Percentiles rank a stretch among this genome's conserved stretches.
phyloP scores from a whole-genome alignment of 2,329 filamentous ascomycete genomes.

The Dothistroma pini region DNA sequence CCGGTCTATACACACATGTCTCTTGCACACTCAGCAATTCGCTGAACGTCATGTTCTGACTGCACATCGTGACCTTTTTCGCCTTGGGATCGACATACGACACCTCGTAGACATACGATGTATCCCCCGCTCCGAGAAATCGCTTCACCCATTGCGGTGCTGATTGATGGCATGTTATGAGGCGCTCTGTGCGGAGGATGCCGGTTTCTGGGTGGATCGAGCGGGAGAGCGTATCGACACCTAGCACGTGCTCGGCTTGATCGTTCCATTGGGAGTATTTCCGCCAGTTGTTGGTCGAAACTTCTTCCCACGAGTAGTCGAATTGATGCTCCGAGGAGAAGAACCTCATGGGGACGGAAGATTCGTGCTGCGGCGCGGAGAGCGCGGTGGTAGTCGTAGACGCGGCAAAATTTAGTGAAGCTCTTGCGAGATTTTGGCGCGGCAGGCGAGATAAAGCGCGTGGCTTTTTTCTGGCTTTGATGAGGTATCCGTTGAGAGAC shows the following conservation, averaged over 20 bases:
- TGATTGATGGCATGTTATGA: slow-evolving; percentile 61
- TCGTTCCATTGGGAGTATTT: slow-evolving; percentile 99
- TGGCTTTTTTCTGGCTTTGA: not conserved
- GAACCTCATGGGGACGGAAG: slow-evolving; percentile 70
- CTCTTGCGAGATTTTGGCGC: not conserved
- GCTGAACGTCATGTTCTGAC: slow-evolving; percentile 87
- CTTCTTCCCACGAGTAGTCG: slow-evolving; percentile 98
- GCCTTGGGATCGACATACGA: slow-evolving; percentile 83
- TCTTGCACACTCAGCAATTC: slow-evolving; percentile 91
- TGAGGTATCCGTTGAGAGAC: not conserved
- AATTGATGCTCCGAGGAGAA: slow-evolving; percentile 88
- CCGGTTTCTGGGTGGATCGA: slow-evolving; percentile 60
- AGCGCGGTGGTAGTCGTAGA: not conserved
- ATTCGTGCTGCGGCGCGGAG: slow-evolving; percentile 3
- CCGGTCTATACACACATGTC: slow-evolving; percentile 58
- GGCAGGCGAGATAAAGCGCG: not conserved
- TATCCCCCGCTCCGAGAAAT: slow-evolving; percentile 70
- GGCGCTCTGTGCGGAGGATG: slow-evolving; percentile 68
- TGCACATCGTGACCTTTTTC: slow-evolving; percentile 94
- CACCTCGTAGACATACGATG: slow-evolving; percentile 88
- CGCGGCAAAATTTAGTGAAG: not conserved
- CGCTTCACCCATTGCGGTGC: slow-evolving; percentile 77
- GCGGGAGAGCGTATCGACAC: slow-evolving; percentile 87
- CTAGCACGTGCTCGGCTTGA: slow-evolving; percentile 93
- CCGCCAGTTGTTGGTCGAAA: slow-evolving; percentile 95